Conservation (phyloP, 2,329 filamentous ascomycete species). For the Pseudogymnoascus sp. region DNA sequence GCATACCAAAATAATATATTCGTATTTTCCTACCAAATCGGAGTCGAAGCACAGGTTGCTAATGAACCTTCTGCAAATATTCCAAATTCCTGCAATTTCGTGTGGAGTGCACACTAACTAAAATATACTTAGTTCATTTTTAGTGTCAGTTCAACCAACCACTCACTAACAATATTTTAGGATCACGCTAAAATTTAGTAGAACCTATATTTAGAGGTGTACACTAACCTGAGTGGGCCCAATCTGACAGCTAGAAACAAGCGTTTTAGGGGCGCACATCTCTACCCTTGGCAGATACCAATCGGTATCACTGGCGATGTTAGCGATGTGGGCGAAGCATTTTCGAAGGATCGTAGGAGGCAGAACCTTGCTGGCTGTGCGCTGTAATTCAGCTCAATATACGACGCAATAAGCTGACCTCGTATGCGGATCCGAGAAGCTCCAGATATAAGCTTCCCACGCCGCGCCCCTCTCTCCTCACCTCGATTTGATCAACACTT, state of each 20-base stretch:
- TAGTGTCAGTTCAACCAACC: not conserved
- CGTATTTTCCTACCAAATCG: not conserved
- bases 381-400: not conserved
- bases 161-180: not conserved
- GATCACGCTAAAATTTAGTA: not conserved
- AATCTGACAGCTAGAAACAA: not conserved
- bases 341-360: not conserved
- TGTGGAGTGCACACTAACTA: not conserved
- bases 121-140: not conserved
- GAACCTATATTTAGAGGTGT: not conserved
- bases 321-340: not conserved
- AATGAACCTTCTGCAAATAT: not conserved
- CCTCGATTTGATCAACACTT: not conserved
- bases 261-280: not conserved
- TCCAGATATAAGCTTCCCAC: not conserved
- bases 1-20: not conserved
- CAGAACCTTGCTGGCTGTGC: not conserved
- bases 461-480: not conserved
- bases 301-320: not conserved
- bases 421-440: not conserved
- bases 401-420: not conserved
- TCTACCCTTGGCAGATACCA: not conserved
- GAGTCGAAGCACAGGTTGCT: not conserved
- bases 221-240: not conserved
- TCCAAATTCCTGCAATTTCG: not conserved